Base-by-base conservation (phyloP, 257 asterid species). In the Osmanthus fragrans region DNA sequence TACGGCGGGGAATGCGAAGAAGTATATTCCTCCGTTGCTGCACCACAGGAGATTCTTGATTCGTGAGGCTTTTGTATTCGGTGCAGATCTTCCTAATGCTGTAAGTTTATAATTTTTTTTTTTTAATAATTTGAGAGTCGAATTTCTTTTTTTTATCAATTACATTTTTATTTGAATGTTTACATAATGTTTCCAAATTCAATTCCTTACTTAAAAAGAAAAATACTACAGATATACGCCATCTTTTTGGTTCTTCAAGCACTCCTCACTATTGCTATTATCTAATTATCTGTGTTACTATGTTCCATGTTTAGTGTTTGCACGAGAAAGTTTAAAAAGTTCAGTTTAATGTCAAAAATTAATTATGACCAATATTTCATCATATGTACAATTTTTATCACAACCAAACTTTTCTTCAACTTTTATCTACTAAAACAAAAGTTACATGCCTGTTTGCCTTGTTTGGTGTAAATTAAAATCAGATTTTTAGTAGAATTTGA, bases 1-100 rank as follows among this genome's bases (percentile, higher is more conserved):
- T n/a, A 12, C n/a, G 6, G 56, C 2, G 89, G 67, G 86, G 96
- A 80, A 54, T 64, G 64, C 19, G 30, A n/a, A 73, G 51, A 16
- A 47, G 56, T 5, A 13, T 15, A 47, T 47, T 47, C n/a, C 56
- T 47, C 56, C n/a, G 21, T 2, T 4, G 56, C 56, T 16, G 56
- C 56, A 4, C 6, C 56, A 47, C 56, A 1, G 56, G 19, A 47
- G 7, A 47, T 47, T 47, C 15, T 47, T 47, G 56, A 47, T 47
- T 47, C n/a, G n/a, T n/a, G 15, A 15, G 0, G 56, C 56, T 16
- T 47, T 16, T n/a, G 56, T 15, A 47, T 15, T 15, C 7, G 7
- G 56, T n/a, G n/a, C 56, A 47, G 56, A 47, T 15, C 56, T 47
- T 15, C 7, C 2, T 47, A 42, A 42, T 42, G 51, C 51, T 42